These are phyloP conservation scores for Phytophthora rubi DNA, from an alignment of 352 stramenopile genomes.

Conservation along the genomic window DNA sequence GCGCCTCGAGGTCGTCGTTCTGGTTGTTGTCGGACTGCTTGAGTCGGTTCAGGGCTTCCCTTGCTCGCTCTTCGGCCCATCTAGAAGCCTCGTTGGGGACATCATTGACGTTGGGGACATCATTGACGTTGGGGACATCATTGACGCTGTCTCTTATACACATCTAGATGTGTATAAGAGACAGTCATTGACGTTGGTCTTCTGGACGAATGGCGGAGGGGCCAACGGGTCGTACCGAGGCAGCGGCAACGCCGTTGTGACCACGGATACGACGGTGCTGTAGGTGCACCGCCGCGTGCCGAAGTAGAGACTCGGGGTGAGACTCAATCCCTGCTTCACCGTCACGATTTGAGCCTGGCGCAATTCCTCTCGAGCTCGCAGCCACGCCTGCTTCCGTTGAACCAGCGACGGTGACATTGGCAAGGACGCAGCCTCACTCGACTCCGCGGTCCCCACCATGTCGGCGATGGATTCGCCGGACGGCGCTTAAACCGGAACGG, in stretches of 20 bases:
- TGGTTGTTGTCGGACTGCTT: conserved; percentile 27
- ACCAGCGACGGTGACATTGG: conserved; percentile 9
- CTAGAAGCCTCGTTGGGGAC: conserved; percentile 16
- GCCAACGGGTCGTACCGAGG: conserved; percentile 33
- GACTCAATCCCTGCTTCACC: conserved; percentile 57
- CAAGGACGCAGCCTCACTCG: background rate
- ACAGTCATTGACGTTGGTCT: conserved; percentile 4
- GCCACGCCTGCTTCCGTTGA: conserved; percentile 53
- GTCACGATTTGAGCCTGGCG: conserved; percentile 64
- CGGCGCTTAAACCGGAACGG: conserved; percentile 32
- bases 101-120: conserved; percentile 1
- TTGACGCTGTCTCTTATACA: no score
- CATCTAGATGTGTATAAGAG: no score
- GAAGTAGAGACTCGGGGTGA: conserved; percentile 75
- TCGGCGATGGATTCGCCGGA: conserved; percentile 16
- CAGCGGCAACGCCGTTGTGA: conserved; percentile 56
- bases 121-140: no score
- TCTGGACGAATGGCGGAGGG: background rate
- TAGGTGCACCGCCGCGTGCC: conserved; percentile 74
- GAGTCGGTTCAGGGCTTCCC: conserved; percentile 13
- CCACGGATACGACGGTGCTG: conserved; percentile 73
- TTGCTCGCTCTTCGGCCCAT: conserved; percentile 29
- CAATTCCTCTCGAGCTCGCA: conserved; percentile 53
- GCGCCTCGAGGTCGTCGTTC: conserved; percentile 13
- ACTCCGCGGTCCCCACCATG: conserved; percentile 22